A percentile compares a stretch with the other conserved stretches of the same genome.
phyloP scores from a whole-genome alignment of 352 stramenopile genomes.

The Proteromonas lacertae region DNA sequence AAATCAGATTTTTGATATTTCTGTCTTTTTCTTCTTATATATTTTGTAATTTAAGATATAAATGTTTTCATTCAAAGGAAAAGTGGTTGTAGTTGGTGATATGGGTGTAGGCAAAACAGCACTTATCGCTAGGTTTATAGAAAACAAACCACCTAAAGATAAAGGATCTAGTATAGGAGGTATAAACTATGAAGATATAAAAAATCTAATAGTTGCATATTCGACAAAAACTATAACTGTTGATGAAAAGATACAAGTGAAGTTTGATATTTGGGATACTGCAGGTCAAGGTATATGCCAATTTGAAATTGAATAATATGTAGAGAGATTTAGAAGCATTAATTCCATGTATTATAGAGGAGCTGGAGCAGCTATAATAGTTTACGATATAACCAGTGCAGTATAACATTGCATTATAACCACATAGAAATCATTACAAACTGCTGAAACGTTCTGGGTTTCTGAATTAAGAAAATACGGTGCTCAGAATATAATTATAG shows the following conservation, averaged over 20 bases:
- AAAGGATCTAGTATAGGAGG: too few species aligned
- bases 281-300: constrained; percentile 40
- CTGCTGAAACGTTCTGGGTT: constrained; percentile 91
- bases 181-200: neutral
- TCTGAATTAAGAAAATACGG: constrained; percentile 93
- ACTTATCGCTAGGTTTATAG: constrained; percentile 90
- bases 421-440: constrained; percentile 48
- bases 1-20: too few species aligned
- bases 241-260: constrained; percentile 87
- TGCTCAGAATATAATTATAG: constrained; percentile 81
- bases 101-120: constrained; percentile 96
- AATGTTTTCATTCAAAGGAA: too few species aligned
- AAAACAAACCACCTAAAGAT: constrained; percentile 98
- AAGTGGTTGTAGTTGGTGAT: constrained; percentile 94
- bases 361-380: constrained; percentile 65
- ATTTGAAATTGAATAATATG: constrained; percentile 17
- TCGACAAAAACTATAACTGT: constrained; percentile 88
- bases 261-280: constrained; percentile 99
- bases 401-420: constrained; percentile 11
- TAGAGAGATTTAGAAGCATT: constrained; percentile 72
- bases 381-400: constrained; percentile 89
- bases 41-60: too few species aligned
- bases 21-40: too few species aligned
- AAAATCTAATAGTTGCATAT: constrained; percentile 38
- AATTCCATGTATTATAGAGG: constrained; percentile 89